phyloP scores from a whole-genome alignment of 192 early-diverging fungal genomes.

The Powellomyces hirtus region DNA sequence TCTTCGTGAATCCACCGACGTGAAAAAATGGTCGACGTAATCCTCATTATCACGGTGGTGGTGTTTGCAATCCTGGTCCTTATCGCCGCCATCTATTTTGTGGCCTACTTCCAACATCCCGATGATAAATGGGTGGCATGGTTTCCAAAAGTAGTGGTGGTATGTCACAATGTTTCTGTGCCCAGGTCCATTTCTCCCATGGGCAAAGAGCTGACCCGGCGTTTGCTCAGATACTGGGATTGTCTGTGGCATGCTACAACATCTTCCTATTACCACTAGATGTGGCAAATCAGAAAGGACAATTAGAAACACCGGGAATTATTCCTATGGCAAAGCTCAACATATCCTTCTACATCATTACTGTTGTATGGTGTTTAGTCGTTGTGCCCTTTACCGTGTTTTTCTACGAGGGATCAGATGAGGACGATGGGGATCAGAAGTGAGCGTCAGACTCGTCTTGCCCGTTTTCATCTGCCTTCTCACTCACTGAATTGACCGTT shows the following conservation, averaged over 20 bases:
- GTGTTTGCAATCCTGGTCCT: constrained; percentile 57
- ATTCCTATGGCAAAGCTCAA: constrained; percentile 54
- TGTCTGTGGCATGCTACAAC: constrained; percentile 52
- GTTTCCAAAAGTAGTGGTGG: constrained; percentile 65
- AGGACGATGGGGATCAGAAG: constrained; percentile 41
- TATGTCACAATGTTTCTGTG: constrained; percentile 22
- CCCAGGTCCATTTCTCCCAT: neutral
- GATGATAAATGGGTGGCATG: constrained; percentile 67
- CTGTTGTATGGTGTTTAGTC: constrained; percentile 46
- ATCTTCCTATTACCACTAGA: constrained; percentile 62
- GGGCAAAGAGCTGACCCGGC: no score
- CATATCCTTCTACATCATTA: constrained; percentile 49
- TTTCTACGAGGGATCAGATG: constrained; percentile 62
- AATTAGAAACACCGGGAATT: constrained; percentile 22
- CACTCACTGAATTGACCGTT: no score
- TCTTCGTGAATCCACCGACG: no score
- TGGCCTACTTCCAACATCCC: constrained; percentile 67
- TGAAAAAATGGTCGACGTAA: constrained; percentile 39
- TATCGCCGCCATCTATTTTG: constrained; percentile 55
- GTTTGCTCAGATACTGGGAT: constrained; percentile 37
- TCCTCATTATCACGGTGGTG: constrained; percentile 49
- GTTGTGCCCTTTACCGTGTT: constrained; percentile 60
- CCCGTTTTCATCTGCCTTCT: no score
- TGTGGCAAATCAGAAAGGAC: constrained; percentile 58
- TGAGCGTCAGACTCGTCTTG: no score